These are phyloP conservation scores for Platanthera zijinensis DNA, from an alignment of 106 monocot genomes.

Conservation along the genomic window DNA sequence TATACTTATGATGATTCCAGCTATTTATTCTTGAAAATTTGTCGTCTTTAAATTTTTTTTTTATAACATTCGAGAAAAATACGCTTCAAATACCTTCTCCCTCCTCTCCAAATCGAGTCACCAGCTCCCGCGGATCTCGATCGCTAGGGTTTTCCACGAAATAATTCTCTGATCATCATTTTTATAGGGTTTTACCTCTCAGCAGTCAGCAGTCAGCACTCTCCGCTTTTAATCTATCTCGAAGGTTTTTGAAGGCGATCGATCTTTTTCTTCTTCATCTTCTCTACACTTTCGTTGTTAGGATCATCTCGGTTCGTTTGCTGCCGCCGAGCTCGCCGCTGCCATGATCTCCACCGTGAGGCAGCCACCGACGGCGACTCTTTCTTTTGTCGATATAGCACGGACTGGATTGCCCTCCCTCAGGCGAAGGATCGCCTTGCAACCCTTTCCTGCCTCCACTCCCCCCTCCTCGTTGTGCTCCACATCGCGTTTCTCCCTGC, in stretches of 20 bases:
- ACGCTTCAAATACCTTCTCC: neutral
- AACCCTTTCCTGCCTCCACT: neutral
- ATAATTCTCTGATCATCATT: neutral
- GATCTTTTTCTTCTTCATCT: neutral
- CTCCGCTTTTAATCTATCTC: neutral
- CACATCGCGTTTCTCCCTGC: constrained; percentile 2
- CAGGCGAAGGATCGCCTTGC: neutral
- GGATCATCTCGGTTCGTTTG: neutral
- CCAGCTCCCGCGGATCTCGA: neutral
- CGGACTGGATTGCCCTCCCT: neutral
- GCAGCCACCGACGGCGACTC: neutral
- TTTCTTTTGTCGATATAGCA: neutral
- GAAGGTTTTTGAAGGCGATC: neutral
- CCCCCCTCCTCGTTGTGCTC: neutral
- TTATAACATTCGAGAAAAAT: neutral
- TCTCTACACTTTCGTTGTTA: neutral
- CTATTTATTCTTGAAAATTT: no score
- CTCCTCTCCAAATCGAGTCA: neutral
- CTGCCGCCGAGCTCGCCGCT: neutral
- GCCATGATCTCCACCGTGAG: constrained; percentile 11
- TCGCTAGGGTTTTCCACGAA: neutral
- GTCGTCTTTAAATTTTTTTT: neutral
- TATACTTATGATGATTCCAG: no score
- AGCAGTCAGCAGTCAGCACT: no score
- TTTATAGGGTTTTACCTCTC: neutral